Evolutionary conservation across 352 stramenopile species (phyloP).

Genomic region (Globisporangium recalcitrans): DNA sequence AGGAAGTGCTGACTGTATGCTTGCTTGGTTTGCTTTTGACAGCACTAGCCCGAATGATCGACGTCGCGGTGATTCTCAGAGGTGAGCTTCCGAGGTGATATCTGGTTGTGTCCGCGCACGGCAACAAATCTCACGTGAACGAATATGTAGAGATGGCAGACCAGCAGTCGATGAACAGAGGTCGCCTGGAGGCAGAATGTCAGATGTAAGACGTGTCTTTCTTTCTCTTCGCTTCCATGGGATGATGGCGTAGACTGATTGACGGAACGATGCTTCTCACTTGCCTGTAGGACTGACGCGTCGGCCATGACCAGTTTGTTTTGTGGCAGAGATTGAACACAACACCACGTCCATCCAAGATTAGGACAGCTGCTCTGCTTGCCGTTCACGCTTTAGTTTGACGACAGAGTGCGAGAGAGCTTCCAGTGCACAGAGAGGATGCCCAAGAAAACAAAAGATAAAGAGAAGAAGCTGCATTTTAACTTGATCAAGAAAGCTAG

Average conservation of each 20-base stretch:
- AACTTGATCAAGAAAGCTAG: neutral
- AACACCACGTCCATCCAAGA: no score
- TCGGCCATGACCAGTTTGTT: neutral
- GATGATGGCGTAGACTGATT: neutral
- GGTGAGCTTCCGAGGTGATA: neutral
- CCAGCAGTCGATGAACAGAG: neutral
- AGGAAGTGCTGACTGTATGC: neutral
- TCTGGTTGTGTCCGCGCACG: neutral
- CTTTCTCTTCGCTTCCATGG: neutral
- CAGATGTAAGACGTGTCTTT: neutral
- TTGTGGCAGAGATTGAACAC: no score
- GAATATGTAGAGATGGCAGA: neutral
- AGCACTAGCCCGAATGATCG: neutral
- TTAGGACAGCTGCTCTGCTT: no score
- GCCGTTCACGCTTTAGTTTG: no score
- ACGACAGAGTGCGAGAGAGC: no score
- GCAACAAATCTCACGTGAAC: neutral
- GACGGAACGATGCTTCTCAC: neutral
- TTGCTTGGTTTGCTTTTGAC: neutral
- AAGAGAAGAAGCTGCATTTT: slow-evolving; percentile 1
- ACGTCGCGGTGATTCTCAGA: neutral
- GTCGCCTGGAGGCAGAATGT: neutral
- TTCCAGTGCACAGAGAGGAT: no score
- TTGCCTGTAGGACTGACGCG: neutral
- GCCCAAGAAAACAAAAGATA: neutral